Evolutionary conservation across 1,284 basidiomycete genomes (phyloP).

Genomic region (Cutaneotrichosporon sp.): DNA sequence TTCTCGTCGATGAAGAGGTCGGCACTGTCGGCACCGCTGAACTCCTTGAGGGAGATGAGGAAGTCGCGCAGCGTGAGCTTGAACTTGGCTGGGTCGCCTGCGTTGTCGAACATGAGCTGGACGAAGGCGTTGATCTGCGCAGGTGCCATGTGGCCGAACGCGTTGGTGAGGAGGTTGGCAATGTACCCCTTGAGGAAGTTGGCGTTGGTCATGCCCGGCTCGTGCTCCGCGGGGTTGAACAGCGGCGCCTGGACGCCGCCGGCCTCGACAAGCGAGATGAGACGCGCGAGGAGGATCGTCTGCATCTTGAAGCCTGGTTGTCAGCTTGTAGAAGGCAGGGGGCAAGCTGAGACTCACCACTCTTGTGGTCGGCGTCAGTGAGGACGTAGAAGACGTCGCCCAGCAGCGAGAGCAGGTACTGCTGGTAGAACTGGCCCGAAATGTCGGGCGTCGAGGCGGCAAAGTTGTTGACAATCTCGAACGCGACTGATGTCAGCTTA

Average conservation of each 20-base stretch:
- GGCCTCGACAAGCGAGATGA: constrained; percentile 91
- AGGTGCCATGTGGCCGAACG: constrained; percentile 88
- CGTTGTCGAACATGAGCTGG: constrained; percentile 76
- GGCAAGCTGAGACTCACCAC: constrained; percentile 60
- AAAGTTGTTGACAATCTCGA: constrained; percentile 97
- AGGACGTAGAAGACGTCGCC: constrained; percentile 98
- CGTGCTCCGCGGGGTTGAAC: constrained; percentile 74
- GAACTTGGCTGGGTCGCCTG: constrained; percentile 88
- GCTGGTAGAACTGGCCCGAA: constrained; percentile 80
- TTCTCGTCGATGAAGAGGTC: constrained; percentile 94
- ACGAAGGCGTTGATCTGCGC: constrained; percentile 78
- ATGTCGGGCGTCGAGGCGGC: constrained; percentile 75
- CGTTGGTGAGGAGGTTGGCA: constrained; percentile 77
- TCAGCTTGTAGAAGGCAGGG: constrained; percentile 1
- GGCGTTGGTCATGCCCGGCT: constrained; percentile 77
- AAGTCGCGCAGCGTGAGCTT: constrained; percentile 85
- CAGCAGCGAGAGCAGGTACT: constrained; percentile 89
- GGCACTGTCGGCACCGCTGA: constrained; percentile 70
- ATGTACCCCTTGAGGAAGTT: constrained; percentile 86
- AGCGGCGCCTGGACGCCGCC: constrained; percentile 80
- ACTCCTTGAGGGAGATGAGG: constrained; percentile 87
- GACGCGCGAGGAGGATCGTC: constrained; percentile 81
- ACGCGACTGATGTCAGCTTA: constrained; percentile 62
- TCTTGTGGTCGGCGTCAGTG: constrained; percentile 98
- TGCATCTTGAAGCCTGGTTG: constrained; percentile 78